Base-by-base conservation (phyloP, 441 rosid species). In the Adansonia gregorii region DNA sequence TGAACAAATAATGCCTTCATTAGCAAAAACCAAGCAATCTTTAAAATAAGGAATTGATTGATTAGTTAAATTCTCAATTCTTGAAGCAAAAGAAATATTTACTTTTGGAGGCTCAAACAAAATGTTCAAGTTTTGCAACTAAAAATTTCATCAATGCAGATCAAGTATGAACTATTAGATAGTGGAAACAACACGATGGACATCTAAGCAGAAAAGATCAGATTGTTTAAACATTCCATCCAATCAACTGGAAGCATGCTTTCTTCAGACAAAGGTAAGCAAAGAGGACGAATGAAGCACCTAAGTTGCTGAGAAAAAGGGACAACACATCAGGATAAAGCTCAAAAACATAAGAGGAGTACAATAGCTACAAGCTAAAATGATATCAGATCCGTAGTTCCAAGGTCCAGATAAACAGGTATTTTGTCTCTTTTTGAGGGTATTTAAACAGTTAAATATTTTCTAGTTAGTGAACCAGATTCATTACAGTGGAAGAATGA, bases 141-240 rank as follows among this genome's bases (percentile, higher is more conserved):
- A 55, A 71, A 72, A 1, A n/a, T 6, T 7, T 55, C 10, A 10
- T 39, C 75, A 15, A 72, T 10, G 31, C 51, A 56, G 19, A 72
- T 41, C 12, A 41, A 19, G n/a, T 19, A 39, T 6, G 65, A 72
- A 19, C 54, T 55, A 56, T 20, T 56, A 56, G 66, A 56, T 19
- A 41, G 4, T 19, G 27, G 49, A 56, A 72, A 72, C 76, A 39
- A 41, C 49, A 11, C 58, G 22, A 56, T 17, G 66, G 66, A 56
- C 22, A 41, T 41, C 76, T 56, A 72, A 56, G 54, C 66, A 56
- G 52, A 56, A 39, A 72, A 72, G 54, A 45, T 52, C 19, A 56
- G 12, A 11, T 55, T 19, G 0, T 39, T 17, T 17, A 72, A 72
- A 35, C 52, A 56, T 72, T 56, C 7, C 39, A 41, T 56, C 61